phyloP scores from a whole-genome alignment of 1,284 basidiomycete species.

The Malassezia psittaci region DNA sequence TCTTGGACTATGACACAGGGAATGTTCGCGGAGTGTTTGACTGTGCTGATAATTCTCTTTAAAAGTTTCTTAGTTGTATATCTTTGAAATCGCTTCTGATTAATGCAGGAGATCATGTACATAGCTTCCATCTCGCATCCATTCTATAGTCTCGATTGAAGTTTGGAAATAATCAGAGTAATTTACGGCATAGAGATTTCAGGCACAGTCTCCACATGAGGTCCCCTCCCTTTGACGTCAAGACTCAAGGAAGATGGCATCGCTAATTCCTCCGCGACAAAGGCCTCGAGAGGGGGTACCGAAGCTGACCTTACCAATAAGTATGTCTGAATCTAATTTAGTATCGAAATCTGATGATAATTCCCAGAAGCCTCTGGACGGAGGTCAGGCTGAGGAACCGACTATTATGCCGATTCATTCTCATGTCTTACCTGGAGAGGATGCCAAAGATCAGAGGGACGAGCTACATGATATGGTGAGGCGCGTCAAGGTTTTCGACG shows the following conservation, averaged over 20 bases:
- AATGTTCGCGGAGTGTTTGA: conserved; percentile 1
- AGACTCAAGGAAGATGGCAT: conserved; percentile 20
- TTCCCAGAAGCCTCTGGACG: not conserved
- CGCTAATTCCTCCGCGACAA: conserved; percentile 41
- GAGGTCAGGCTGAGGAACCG: not conserved
- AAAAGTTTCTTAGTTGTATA: not conserved
- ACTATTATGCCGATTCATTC: conserved; percentile 14
- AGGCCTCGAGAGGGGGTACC: conserved; percentile 37
- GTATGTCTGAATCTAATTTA: not conserved
- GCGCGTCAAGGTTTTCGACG: not conserved
- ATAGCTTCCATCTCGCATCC: not conserved
- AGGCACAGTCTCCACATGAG: not conserved
- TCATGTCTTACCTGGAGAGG: not conserved
- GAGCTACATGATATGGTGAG: conserved; percentile 6
- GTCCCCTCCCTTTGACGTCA: not conserved
- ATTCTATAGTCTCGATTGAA: not conserved
- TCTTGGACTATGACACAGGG: not conserved
- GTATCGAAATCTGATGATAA: not conserved
- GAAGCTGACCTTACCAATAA: conserved; percentile 32
- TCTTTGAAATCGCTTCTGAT: not conserved
- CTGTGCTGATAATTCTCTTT: not conserved
- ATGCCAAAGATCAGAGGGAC: conserved; percentile 1
- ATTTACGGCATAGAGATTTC: too few relatives aligned
- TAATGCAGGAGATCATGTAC: not conserved
- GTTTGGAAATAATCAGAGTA: too few relatives aligned